Percentiles rank a stretch among this genome's conserved stretches.
Evolutionary conservation across 2,329 filamentous ascomycete genomes (phyloP).

Genomic region (Colletotrichum acutatum): DNA sequence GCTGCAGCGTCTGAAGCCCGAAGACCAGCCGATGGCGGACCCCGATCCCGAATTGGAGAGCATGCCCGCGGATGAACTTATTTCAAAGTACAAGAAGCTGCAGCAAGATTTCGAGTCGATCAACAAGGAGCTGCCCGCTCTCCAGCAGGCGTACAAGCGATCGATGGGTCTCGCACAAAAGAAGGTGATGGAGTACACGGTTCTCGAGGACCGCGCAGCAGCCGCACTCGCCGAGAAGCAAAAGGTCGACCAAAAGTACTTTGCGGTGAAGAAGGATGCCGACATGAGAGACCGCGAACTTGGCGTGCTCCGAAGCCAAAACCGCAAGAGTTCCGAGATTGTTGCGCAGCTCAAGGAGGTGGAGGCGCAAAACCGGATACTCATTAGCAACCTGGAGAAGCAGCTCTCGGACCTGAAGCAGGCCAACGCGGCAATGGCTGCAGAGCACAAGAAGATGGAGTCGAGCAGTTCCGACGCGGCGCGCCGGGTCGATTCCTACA

Average conservation of each 20-base stretch:
- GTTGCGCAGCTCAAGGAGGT: constrained; percentile 93
- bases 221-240: constrained; percentile 87
- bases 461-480: constrained; percentile 75
- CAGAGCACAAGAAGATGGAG: constrained; percentile 82
- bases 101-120: constrained; percentile 85
- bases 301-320: constrained; percentile 81
- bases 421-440: constrained; percentile 75
- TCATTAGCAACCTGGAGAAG: constrained; percentile 89
- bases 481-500: constrained; percentile 77
- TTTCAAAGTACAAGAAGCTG: constrained; percentile 77
- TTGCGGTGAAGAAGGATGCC: constrained; percentile 93
- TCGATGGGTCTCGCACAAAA: constrained; percentile 85
- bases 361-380: constrained; percentile 78
- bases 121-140: constrained; percentile 86
- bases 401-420: constrained; percentile 87
- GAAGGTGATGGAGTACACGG: constrained; percentile 82
- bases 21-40: constrained; percentile 58
- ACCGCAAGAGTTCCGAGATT: constrained; percentile 91
- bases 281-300: constrained; percentile 87
- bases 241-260: constrained; percentile 98
- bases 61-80: constrained; percentile 77
- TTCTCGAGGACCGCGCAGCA: constrained; percentile 81
- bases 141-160: constrained; percentile 92
- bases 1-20: constrained; percentile 74
- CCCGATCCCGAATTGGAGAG: constrained; percentile 63